phyloP scores from a whole-genome alignment of 2,329 filamentous ascomycete genomes.

The Plectosphaerella sp. region DNA sequence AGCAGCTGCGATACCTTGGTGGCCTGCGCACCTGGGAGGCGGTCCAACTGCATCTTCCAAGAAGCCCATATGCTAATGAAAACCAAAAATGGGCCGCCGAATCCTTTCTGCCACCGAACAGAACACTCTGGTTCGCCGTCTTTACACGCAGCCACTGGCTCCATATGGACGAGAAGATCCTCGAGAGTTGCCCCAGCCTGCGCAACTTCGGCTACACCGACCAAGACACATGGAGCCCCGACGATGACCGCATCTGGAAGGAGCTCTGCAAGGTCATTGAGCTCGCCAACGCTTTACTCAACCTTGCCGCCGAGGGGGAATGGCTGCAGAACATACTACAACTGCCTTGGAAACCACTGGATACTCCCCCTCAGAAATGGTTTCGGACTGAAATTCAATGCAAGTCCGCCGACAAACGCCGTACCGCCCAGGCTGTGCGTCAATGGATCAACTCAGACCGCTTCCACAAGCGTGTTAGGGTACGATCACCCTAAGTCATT shows the following conservation, averaged over 20 bases:
- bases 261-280: constrained; percentile 8
- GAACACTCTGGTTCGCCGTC: constrained; percentile 6
- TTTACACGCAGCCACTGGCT: constrained; percentile 9
- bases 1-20: not conserved
- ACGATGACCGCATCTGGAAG: constrained; percentile 7
- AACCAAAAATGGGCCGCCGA: not conserved
- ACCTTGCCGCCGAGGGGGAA: not conserved
- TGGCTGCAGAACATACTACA: not conserved
- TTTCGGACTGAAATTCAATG: not conserved
- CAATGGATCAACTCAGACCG: too few relatives aligned
- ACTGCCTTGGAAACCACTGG: not conserved
- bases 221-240: constrained; percentile 2
- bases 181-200: not conserved
- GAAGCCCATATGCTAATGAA: too few relatives aligned
- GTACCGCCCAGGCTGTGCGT: not conserved
- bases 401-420: not conserved
- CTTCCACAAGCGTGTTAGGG: too few relatives aligned
- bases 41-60: not conserved
- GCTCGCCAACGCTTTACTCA: constrained; percentile 9
- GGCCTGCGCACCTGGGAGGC: constrained; percentile 10
- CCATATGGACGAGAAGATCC: not conserved
- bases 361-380: not conserved
- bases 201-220: not conserved
- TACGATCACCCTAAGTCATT: too few relatives aligned
- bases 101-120: not conserved